phyloP scores from a whole-genome alignment of 2,329 filamentous ascomycete species.

The Penicillium sp. region DNA sequence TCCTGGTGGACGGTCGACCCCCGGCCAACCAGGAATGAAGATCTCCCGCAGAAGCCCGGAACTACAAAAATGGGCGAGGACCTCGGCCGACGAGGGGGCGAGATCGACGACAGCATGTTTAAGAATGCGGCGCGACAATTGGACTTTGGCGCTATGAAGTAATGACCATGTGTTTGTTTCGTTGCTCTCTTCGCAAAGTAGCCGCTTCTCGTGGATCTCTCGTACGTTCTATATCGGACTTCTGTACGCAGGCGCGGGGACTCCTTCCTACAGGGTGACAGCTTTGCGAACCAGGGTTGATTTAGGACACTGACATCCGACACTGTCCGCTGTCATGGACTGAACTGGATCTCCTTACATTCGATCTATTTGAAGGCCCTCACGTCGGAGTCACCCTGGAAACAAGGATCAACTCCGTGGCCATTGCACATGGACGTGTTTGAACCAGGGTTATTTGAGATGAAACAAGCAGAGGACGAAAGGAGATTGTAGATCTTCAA shows the following conservation, averaged over 20 bases:
- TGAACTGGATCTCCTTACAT: not conserved
- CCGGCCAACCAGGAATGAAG: conserved; percentile 74
- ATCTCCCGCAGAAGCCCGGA: conserved; percentile 74
- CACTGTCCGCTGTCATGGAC: conserved; percentile 14
- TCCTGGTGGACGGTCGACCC: conserved; percentile 84
- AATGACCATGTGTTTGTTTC: conserved; percentile 6
- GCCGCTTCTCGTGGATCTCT: not conserved
- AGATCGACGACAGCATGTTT: conserved; percentile 62
- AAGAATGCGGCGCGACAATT: conserved; percentile 80
- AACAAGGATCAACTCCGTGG: conserved; percentile 10
- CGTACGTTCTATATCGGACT: not conserved
- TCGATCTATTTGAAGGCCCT: not conserved
- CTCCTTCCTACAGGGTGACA: conserved; percentile 3
- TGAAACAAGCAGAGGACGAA: not conserved
- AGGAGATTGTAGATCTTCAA: too few species aligned
- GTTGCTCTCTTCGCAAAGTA: not conserved
- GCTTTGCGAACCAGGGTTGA: not conserved
- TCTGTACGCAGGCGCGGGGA: not conserved
- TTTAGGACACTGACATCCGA: not conserved
- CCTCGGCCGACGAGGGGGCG: conserved; percentile 71
- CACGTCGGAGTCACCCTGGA: not conserved
- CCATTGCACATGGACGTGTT: not conserved
- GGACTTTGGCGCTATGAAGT: conserved; percentile 61
- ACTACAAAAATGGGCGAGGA: conserved; percentile 77
- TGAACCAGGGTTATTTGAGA: not conserved